Evolutionary conservation across 2,329 filamentous ascomycete species (phyloP), one percentile per base, ranked within the genome.

Genomic region (Zelopaecilomyces penicillatus): DNA sequence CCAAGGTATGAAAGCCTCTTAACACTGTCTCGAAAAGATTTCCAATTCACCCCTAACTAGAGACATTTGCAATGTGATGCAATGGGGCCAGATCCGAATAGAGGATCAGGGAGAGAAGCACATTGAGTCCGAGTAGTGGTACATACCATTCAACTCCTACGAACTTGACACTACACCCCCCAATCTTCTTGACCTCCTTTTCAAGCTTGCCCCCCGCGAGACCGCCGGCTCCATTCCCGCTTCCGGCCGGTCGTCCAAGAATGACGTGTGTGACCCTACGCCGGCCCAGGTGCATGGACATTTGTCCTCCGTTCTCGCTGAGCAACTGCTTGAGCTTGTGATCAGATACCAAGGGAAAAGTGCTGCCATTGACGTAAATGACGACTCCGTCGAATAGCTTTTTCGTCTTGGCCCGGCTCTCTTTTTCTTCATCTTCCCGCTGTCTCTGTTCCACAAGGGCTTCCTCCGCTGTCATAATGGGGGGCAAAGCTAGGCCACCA

Each of bases 311-410:
- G 58, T 95, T 80, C 45, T 80, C 73, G 5, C 75, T 78, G 33
- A 96, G 74, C 11, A 94, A 64, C 44, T 82, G 81, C 69, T 93
- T 94, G 46, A 96, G 75, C 60, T 79, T 85, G 67, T 95, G 86
- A 63, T 96, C 90, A 10, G 87, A 94, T 50, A 95, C 76, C 27
- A 80, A 64, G 1, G 90, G 89, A 48, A 82, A 76, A 2, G 88
- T 95, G 53, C 85, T 90, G 49, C 89, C 89, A 64, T 95, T 95
- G 64, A 96, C 76, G 66, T 91, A 93, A 55, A 95, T 76, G 42
- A 78, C 82, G 26, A 89, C 73, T 11, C 81, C 78, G 37, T 76
- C 66, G 60, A 96, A 90, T 43, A 94, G 75, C 39, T 68, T 57
- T 52, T 55, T 60, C 5, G 49, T 37, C 5, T 31, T 50, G 47